Base-by-base conservation (phyloP, 345 rosid genomes). In the Combretum micranthum region DNA sequence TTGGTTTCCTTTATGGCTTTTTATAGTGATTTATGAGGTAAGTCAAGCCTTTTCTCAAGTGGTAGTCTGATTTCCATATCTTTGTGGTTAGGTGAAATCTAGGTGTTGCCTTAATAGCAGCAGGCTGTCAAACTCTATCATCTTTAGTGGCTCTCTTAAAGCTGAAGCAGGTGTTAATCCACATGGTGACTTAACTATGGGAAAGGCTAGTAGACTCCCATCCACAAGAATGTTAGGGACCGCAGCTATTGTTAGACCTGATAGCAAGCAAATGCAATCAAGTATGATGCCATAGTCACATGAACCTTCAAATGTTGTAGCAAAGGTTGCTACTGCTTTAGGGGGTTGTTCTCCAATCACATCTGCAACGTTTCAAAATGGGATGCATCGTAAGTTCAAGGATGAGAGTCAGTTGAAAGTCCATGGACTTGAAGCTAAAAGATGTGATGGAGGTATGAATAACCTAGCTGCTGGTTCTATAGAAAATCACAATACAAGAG, bases 81-180 rank as follows among this genome's bases (percentile, higher is more conserved):
- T 48, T 61, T 42, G 55, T 61, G 47, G 77, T 70, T 81, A 94
- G 97, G 83, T 48, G 47, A 76, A 72, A 51, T 76, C 88, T 44
- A 69, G 64, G 19, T 67, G 78, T 48, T 76, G 90, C 55, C 83
- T 87, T 20, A 75, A 55, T 13, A 78, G 83, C 39, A 72, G 70
- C 54, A 54, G 20, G 44, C 78, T 69, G 67, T 65, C 76, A 44
- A 67, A 58, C 42, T 66, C 70, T 42, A 60, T 69, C 65, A 61
- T 43, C 16, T 56, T 75, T 20, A 66, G 66, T 64, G 77, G 71
- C 49, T 64, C 69, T 59, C 65, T 74, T 50, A 80, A 69, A 71
- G 15, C 22, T 66, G 70, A 73, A 63, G 48, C 60, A 52, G 48
- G 47, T 49, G 22, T 39, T 56, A 75, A 67, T 56, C 70, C 64